Evolutionary conservation across 495 filamentous ascomycete genomes (phyloP).

Genomic region (Pseudomonodictys pantanalensis): DNA sequence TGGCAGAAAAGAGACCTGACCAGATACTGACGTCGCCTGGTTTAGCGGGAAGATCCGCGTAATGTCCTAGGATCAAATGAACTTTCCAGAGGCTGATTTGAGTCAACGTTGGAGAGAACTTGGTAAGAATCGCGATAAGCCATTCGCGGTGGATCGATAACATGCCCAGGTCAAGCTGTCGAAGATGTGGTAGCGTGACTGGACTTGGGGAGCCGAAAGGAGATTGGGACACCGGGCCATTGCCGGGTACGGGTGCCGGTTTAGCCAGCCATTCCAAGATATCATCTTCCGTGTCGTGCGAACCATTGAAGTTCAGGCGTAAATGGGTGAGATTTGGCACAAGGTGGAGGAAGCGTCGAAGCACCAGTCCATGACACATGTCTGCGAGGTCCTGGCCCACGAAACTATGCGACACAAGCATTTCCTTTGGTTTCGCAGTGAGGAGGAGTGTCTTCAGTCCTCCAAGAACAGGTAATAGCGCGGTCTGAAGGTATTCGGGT

Average conservation of each 20-base stretch:
- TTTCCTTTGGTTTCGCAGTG: too few species aligned
- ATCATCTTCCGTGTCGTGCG: too few species aligned
- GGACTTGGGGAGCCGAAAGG: constrained; percentile 8
- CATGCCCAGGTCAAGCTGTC: constrained; percentile 45
- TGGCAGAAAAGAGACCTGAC: background rate
- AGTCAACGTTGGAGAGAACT: constrained; percentile 41
- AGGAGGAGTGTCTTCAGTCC: background rate
- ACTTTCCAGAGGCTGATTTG: constrained; percentile 40
- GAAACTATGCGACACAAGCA: too few species aligned
- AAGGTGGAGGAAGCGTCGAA: too few species aligned
- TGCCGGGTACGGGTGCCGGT: constrained; percentile 36
- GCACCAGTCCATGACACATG: too few species aligned
- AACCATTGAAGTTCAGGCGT: too few species aligned
- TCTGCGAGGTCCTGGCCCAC: too few species aligned
- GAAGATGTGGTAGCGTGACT: constrained; percentile 34
- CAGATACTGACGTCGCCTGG: background rate
- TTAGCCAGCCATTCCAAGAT: too few species aligned
- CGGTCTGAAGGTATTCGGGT: background rate
- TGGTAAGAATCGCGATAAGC: constrained; percentile 39
- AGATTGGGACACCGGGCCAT: constrained; percentile 3
- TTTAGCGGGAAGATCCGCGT: background rate
- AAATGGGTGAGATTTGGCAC: too few species aligned
- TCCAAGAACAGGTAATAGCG: background rate
- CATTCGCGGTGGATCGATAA: constrained; percentile 10
- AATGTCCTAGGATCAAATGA: constrained; percentile 11